phyloP scores from a whole-genome alignment of 1,284 basidiomycete species.

The Ceratobasidium sp. region DNA sequence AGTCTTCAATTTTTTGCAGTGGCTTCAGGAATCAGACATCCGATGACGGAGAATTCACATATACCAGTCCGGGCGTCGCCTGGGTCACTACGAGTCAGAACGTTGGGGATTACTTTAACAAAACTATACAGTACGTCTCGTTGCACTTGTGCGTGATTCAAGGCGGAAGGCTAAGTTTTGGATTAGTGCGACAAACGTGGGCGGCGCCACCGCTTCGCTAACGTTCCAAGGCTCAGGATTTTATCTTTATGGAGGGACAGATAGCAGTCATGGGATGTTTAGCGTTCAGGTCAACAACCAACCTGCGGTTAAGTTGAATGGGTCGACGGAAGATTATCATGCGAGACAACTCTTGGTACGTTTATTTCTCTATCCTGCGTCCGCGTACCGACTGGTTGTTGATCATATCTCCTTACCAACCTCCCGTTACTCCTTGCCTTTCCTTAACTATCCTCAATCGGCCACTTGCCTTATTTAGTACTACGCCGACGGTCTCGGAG shows the following conservation, averaged over 20 bases:
- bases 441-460: neutral
- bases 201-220: conserved; percentile 13
- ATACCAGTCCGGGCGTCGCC: neutral
- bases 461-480: conserved; percentile 3
- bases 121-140: conserved; percentile 24
- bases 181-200: too few species aligned
- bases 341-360: conserved; percentile 15
- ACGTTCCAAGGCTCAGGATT: conserved; percentile 28
- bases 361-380: neutral
- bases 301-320: conserved; percentile 10
- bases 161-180: too few species aligned
- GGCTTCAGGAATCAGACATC: neutral
- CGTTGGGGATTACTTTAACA: conserved; percentile 1
- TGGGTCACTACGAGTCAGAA: neutral
- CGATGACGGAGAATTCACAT: conserved; percentile 16
- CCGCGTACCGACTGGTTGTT: too few species aligned
- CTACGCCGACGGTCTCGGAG: conserved; percentile 43
- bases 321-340: conserved; percentile 23
- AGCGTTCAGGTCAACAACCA: conserved; percentile 15
- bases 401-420: too few species aligned
- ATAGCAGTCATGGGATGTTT: conserved; percentile 18
- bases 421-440: neutral
- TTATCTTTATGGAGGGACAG: conserved; percentile 39
- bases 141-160: too few species aligned
- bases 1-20: neutral